These are phyloP conservation scores for Herpotrichia juniperi DNA, from an alignment of 2,329 filamentous ascomycete species.

Conservation along the genomic window DNA sequence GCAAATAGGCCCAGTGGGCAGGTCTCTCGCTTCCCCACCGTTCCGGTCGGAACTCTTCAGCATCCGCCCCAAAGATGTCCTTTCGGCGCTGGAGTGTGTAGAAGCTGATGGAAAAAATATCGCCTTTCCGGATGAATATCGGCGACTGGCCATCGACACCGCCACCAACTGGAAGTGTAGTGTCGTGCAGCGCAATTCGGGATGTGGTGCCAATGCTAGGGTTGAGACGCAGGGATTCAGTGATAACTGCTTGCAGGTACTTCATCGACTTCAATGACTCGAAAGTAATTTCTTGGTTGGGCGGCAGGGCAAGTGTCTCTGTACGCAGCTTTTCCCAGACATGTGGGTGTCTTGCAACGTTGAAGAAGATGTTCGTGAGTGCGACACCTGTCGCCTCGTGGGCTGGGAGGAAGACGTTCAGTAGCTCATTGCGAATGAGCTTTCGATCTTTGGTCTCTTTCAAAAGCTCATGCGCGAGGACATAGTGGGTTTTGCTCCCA, in stretches of 20 bases:
- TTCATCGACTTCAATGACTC: conserved; percentile 5
- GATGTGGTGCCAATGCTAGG: conserved; percentile 1
- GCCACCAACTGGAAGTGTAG: conserved; percentile 8
- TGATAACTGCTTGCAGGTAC: conserved; percentile 17
- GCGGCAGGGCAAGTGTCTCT: conserved; percentile 3
- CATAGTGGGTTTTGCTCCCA: too few relatives aligned
- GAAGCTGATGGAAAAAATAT: conserved; percentile 7
- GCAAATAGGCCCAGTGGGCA: conserved; percentile 18
- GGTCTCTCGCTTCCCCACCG: conserved; percentile 33
- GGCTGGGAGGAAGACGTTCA: conserved; percentile 8
- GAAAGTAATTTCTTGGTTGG: conserved; percentile 11
- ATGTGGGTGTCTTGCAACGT: conserved; percentile 13
- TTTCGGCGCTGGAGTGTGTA: conserved; percentile 31
- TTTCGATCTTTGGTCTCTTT: background rate
- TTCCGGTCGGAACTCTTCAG: conserved; percentile 44
- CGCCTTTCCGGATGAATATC: conserved; percentile 7
- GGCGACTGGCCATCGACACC: conserved; percentile 7
- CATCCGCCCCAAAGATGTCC: conserved; percentile 42
- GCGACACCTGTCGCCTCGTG: conserved; percentile 16
- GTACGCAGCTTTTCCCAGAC: conserved; percentile 1
- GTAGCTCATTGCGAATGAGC: background rate
- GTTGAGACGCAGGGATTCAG: conserved; percentile 8
- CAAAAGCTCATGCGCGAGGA: background rate
- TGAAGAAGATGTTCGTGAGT: conserved; percentile 20
- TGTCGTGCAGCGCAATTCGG: conserved; percentile 2